Evolutionary conservation across 2,329 filamentous ascomycete species (phyloP), one percentile per base, ranked within the genome.

Genomic region (Elsinoe arachidis): DNA sequence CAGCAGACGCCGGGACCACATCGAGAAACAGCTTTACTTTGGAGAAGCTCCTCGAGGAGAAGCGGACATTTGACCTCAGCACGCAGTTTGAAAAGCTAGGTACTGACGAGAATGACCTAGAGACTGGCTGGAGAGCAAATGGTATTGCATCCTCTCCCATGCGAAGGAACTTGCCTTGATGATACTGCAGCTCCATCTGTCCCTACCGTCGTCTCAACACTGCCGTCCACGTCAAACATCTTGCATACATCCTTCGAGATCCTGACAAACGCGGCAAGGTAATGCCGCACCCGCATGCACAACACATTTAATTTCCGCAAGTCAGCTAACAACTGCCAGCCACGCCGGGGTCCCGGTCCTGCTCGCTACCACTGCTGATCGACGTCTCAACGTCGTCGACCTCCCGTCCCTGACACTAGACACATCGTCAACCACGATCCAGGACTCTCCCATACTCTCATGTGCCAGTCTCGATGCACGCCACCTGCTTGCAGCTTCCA

Each of bases 31-130:
- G 70, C 51, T 71, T 82, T 66, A 82, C 81, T 2, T 76, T 85
- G 55, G 81, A 85, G 63, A 72, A 76, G 44, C 71, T 84, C n/a
- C 70, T 85, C 6, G 75, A 82, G 51, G 81, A 85, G 68, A 85
- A 84, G 69, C 76, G 74, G 63, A 71, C 70, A 0, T 84, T 80
- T 62, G 82, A 85, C 63, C 66, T 80, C 11, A 80, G 72, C 57
- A 66, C 78, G 23, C 73, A 71, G 2, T 83, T 82, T 60, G 81
- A 84, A 64, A 81, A 79, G 64, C 66, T 79, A 47, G 77, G 75
- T 5, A 60, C 74, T 0, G 68, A 74, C n/a, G 72, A 76, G 57
- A 69, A 61, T 11, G 67, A 72, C 15, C 37, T 34, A 3, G 58
- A 56, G 4, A 54, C 61, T 17, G 58, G 65, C 34, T 58, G 58